Base-by-base conservation (phyloP, 2,329 filamentous ascomycete species). In the Alternaria viburni region DNA sequence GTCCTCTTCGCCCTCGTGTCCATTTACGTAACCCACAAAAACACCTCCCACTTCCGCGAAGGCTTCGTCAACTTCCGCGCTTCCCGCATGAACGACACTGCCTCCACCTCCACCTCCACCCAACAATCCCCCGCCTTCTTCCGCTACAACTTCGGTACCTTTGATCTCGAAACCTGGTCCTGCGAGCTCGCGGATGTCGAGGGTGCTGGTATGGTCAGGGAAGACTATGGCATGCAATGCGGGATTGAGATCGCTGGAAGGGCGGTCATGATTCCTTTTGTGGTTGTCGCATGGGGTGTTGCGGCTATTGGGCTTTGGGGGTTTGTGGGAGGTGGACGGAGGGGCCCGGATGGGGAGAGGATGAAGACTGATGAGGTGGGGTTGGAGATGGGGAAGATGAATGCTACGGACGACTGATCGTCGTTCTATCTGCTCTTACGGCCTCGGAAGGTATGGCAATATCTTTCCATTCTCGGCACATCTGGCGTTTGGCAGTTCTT, bases 131-230 rank as follows among this genome's bases (percentile, higher is more conserved):
- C 65, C 7, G 57, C 57, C 13, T 67, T 67, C 59, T 71, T 67
- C 56, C 71, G 74, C 25, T 79, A 79, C 65, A 71, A 75, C 62
- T 64, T 69, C 30, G 77, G 77, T 47, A 75, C 64, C 23, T 79
- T 79, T 54, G 77, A 79, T 30, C 70, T 79, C 12, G 77, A 79
- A 57, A 78, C 75, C 1, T 79, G 77, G 77, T 64, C 70, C 10
- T 79, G 77, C 58, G 74, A 77, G 19, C 67, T 78, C 10, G 69
- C 73, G 61, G 51, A 52, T 6, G 67, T 71, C 0, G 25, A 49
- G 2, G 73, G 72, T 10, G 74, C 72, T 0, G 57, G 45, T 13
- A 74, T 75, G 60, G 77, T 76, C 3, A 61, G 55, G 28, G 66
- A 71, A 5, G 76, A 78, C 25, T 79, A 79, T 30, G 51, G 41